Conservation (phyloP, 2,329 filamentous ascomycete species). For the Triangularia verruculosa region DNA sequence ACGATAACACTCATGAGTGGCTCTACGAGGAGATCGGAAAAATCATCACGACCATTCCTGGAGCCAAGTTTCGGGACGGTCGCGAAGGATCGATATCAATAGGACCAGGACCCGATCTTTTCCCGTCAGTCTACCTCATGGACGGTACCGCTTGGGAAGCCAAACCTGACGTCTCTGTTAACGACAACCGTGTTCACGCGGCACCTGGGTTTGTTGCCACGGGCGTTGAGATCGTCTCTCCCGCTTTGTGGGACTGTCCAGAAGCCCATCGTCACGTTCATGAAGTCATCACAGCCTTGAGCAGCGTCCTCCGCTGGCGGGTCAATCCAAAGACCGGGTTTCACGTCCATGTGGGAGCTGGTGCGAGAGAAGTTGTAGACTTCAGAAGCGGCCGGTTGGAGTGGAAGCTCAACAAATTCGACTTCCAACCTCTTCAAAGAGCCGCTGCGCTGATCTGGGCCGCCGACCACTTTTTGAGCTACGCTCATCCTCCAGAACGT, state of each 20-base stretch:
- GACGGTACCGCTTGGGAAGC: neutral
- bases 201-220: neutral
- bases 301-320: constrained; percentile 7
- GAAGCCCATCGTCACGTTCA: constrained; percentile 14
- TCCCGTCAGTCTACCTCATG: neutral
- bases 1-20: neutral
- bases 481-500: constrained; percentile 21
- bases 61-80: neutral
- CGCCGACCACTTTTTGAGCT: constrained; percentile 16
- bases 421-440: constrained; percentile 4
- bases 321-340: constrained; percentile 13
- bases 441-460: constrained; percentile 24
- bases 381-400: neutral
- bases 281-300: constrained; percentile 7
- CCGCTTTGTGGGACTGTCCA: constrained; percentile 17
- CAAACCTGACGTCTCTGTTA: neutral
- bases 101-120: neutral
- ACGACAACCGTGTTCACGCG: neutral
- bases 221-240: constrained; percentile 12
- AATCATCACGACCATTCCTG: neutral
- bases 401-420: neutral
- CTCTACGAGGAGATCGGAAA: neutral
- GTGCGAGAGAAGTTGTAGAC: neutral
- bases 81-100: neutral
- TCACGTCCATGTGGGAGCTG: constrained; percentile 18